Base-by-base conservation (phyloP, 169 alveolate species). In the Plasmodium adleri region DNA sequence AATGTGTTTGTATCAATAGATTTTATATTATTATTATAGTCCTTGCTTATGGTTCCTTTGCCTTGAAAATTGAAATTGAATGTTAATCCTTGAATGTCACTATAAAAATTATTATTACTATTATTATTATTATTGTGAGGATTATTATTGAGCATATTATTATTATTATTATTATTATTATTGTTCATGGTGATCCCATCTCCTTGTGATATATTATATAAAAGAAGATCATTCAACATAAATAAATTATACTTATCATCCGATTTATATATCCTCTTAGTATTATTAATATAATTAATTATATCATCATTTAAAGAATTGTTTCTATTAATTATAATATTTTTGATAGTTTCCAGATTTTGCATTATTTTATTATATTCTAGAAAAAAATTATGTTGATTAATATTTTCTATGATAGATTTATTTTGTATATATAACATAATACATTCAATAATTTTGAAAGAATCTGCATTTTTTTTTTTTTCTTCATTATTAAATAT, bases 301-400 rank as follows among this genome's bases (percentile, higher is more conserved):
- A 80, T 80, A 49, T 80, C 90, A 80, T 80, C 90, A 59, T 62
- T 80, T 7, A 52, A 52, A 0, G 83, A 50, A 13, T 32, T 80
- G 5, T 67, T 80, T 13, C 90, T 43, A 52, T 62, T 66, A 10
- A 47, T 67, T 2, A 80, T 66, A 3, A 80, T 62, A 4, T 32
- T 54, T 47, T 80, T 66, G 1, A 80, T 80, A 32, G 32, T 62
- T 0, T 80, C 80, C 8, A 80, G 1, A 12, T 80, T 80, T 22
- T 47, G 3, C 2, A 80, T 13, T 7, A 80, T 17, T 12, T 80
- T 80, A 0, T 17, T n/a, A 49, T 67, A 80, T n/a, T 66, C 63
- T 32, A 52, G 7, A 17, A 56, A 54, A 49, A 67, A 80, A 15
- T 66, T 80, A 54, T 80, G 72, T 10, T 67, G 73, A 1, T 32